Percentiles rank a stretch among this genome's conserved stretches.
Evolutionary conservation across 1,284 basidiomycete species (phyloP).

Genomic region (Bjerkandera adusta): DNA sequence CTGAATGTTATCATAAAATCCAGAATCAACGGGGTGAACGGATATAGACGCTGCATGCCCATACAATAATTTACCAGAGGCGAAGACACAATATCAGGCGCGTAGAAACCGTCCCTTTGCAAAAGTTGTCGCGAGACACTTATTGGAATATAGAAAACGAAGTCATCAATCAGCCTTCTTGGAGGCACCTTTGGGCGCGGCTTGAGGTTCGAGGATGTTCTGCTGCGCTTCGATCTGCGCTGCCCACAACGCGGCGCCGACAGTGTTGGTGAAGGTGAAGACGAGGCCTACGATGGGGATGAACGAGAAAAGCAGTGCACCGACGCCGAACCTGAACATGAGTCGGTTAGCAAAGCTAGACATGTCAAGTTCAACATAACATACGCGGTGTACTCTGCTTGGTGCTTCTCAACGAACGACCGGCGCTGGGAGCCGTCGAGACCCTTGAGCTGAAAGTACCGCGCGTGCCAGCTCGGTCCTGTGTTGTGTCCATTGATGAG

Average conservation of each 20-base stretch:
- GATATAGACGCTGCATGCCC: no score
- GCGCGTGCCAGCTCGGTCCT: constrained; percentile 60
- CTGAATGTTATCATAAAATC: no score
- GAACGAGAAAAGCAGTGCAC: constrained; percentile 57
- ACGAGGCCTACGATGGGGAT: constrained; percentile 57
- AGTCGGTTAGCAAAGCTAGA: no score
- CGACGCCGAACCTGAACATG: constrained; percentile 64
- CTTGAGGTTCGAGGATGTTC: constrained; percentile 23
- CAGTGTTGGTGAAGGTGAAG: constrained; percentile 53
- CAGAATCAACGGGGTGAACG: no score
- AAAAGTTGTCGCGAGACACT: no score
- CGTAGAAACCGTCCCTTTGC: no score
- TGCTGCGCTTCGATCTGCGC: constrained; percentile 51
- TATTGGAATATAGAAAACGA: no score
- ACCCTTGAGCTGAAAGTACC: constrained; percentile 72
- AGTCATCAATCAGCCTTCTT: no score
- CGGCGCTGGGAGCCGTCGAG: constrained; percentile 44
- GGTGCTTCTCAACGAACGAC: constrained; percentile 49
- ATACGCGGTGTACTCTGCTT: constrained; percentile 44
- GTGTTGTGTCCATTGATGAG: constrained; percentile 42
- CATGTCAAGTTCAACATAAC: constrained; percentile 15
- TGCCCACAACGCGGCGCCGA: constrained; percentile 75
- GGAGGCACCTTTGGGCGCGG: no score
- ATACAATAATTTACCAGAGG: no score
- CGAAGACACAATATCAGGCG: no score